Evolutionary conservation across 1,284 basidiomycete species (phyloP), one percentile per base, ranked within the genome.

Genomic region (Cutaneotrichosporon cavernicola): DNA sequence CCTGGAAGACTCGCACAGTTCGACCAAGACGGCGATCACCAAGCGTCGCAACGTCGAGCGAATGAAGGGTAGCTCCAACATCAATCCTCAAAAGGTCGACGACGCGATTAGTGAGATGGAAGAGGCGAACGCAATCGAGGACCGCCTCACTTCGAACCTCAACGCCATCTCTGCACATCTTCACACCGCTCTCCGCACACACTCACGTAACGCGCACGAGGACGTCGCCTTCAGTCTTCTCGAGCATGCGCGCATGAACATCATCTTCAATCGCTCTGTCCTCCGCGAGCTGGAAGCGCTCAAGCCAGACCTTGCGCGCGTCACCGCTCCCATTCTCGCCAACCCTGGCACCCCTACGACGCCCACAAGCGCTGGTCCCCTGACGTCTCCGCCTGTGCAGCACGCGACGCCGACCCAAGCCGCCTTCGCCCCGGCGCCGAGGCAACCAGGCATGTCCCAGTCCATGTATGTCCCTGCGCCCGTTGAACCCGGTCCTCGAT

Each of bases 21-120:
- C 93, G 2, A 91, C 92, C 26, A 97, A 97, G 76, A 86, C 87
- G 4, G 90, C 92, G 4, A 97, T 97, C 70, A 91, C 89, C 26
- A 97, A 96, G 79, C 86, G 93, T 55, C 83, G 93, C 38, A 87
- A 90, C 62, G 91, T 97, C 63, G 94, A 97, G 75, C 87, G 93
- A 52, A 80, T 97, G 72, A 94, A 94, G 76, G 89, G 90, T 1
- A 93, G 90, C 71, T 88, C 88, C 13, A 93, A 87, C 70, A 95
- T 97, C 65, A 87, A 89, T 63, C 86, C 90, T 13, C 87, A 91
- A 63, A 88, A 88, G 64, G 95, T 96, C 5, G 92, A 97, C 76
- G 93, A 96, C 73, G 93, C 94, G 0, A 81, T 97, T 55, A 90
- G 92, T 75, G 94, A 97, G 66, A 87, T 97, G 81, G 90, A 95